A percentile compares a stretch with the other conserved stretches of the same genome.
phyloP scores from a whole-genome alignment of 169 alveolate genomes.

The Plasmodium sp. region DNA sequence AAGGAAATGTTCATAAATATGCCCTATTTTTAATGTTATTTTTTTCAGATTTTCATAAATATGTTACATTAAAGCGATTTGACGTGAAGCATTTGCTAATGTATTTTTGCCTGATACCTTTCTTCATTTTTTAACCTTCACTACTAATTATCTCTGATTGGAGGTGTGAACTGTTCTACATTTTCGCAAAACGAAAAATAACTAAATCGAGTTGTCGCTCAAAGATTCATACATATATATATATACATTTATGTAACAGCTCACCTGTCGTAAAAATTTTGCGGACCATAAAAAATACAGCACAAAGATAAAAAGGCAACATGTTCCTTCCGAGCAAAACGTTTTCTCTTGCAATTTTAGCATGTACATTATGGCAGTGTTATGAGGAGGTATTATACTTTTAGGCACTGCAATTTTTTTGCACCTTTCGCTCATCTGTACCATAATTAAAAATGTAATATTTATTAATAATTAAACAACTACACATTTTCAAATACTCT shows the following conservation, averaged over 20 bases:
- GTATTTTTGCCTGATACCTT: background rate
- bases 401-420: background rate
- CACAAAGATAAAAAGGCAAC: background rate
- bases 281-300: background rate
- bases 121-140: background rate
- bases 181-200: too few relatives aligned
- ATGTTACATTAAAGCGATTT: background rate
- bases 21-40: too few relatives aligned
- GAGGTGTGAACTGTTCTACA: too few relatives aligned
- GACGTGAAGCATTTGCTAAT: background rate
- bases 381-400: background rate
- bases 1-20: too few relatives aligned
- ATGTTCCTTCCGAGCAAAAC: background rate
- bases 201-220: too few relatives aligned
- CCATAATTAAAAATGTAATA: background rate
- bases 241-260: background rate
- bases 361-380: background rate
- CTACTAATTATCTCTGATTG: background rate
- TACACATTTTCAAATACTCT: background rate
- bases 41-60: background rate
- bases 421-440: background rate
- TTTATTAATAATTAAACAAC: too few relatives aligned
- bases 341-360: background rate
- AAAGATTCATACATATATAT: too few relatives aligned
- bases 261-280: background rate